Conservation (phyloP, 495 filamentous ascomycete genomes). For the Neurospora sp. region DNA sequence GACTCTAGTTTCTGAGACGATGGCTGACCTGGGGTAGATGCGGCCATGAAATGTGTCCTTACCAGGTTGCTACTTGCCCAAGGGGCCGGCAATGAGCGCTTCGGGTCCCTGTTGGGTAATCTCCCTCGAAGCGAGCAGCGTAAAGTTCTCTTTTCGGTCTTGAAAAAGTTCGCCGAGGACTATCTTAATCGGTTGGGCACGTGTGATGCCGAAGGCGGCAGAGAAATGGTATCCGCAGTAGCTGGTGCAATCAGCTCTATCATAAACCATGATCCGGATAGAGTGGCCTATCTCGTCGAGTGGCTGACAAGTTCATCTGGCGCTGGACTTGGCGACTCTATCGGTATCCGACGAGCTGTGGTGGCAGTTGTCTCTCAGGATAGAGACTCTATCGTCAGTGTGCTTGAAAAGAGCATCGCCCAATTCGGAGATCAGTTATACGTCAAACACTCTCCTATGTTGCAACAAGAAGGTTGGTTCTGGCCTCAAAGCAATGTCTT, state of each 20-base stretch:
- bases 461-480: slow-evolving; percentile 73
- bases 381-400: slow-evolving; percentile 38
- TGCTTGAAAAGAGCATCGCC: slow-evolving; percentile 57
- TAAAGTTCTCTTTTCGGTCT: slow-evolving; percentile 43
- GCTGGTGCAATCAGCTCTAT: slow-evolving; percentile 35
- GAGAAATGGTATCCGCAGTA: slow-evolving; percentile 32
- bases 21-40: slow-evolving; percentile 34
- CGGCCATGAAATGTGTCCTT: slow-evolving; percentile 42
- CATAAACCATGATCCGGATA: slow-evolving; percentile 23
- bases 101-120: slow-evolving; percentile 33
- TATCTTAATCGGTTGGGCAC: slow-evolving; percentile 32
- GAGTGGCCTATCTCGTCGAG: slow-evolving; percentile 46
- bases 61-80: slow-evolving; percentile 34
- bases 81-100: slow-evolving; percentile 14
- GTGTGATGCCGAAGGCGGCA: slow-evolving; percentile 21
- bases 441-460: slow-evolving; percentile 69
- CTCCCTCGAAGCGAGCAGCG: slow-evolving; percentile 49
- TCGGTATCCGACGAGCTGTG: slow-evolving; percentile 54
- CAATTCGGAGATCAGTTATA: slow-evolving; percentile 79
- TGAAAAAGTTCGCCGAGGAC: slow-evolving; percentile 49
- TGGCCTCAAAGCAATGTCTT: background rate
- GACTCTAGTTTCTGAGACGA: slow-evolving; percentile 7
- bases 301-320: slow-evolving; percentile 60
- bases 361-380: slow-evolving; percentile 48
- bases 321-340: slow-evolving; percentile 52